Evolutionary conservation across 306 rosid species (phyloP).

Genomic region (Glycine latifolia): DNA sequence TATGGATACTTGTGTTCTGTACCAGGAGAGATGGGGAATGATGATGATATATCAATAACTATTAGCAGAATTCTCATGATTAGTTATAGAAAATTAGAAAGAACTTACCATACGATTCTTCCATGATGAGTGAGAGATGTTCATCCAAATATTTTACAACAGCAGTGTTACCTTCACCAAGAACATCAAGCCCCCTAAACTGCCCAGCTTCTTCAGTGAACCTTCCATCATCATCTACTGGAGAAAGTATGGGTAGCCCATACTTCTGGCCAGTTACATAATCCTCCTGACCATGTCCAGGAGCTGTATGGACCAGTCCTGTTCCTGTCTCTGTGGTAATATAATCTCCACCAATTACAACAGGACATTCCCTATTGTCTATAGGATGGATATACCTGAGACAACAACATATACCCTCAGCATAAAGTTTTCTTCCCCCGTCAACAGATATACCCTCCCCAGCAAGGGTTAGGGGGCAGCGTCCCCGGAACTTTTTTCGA

Average conservation of each 20-base stretch:
- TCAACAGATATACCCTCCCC: too few species aligned
- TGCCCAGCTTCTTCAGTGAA: conserved; percentile 98
- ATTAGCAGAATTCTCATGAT: conserved; percentile 19
- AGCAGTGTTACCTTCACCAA: conserved; percentile 87
- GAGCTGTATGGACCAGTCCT: conserved; percentile 99
- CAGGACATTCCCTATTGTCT: conserved; percentile 75
- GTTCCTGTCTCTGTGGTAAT: conserved; percentile 96
- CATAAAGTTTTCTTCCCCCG: neutral
- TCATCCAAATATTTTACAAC: conserved; percentile 87
- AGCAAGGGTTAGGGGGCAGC: too few species aligned
- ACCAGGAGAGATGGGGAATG: conserved; percentile 46
- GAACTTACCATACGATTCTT: conserved; percentile 84
- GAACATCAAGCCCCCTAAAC: conserved; percentile 94
- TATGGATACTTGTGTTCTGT: conserved; percentile 98
- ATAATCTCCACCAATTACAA: conserved; percentile 94
- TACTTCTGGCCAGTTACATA: conserved; percentile 92
- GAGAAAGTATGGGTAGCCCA: conserved; percentile 86
- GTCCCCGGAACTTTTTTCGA: too few species aligned
- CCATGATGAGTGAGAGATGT: conserved; percentile 76
- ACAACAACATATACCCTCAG: conserved; percentile 37
- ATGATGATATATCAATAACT: conserved; percentile 30
- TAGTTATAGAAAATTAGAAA: neutral
- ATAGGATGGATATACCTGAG: conserved; percentile 88
- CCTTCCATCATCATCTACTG: conserved; percentile 87
- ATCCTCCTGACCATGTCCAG: conserved; percentile 99